Conservation (phyloP, 164 flowering plant species). For the Vitis labrusca region DNA sequence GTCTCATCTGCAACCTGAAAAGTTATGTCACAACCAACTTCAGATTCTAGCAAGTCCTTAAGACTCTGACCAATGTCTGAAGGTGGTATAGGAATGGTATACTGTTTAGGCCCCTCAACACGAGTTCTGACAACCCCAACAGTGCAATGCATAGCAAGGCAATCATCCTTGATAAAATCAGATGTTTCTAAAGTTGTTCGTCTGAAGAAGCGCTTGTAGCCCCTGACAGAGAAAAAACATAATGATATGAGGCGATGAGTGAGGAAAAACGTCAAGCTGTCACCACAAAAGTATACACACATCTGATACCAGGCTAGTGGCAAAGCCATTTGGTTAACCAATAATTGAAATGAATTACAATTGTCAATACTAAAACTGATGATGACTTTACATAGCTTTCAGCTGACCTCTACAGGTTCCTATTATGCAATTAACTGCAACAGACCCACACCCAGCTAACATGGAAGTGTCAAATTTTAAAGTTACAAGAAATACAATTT, state of each 20-base stretch:
- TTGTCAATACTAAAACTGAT: too few species aligned
- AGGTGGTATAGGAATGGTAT: constrained; percentile 52
- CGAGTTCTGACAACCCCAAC: constrained; percentile 90
- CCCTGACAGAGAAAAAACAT: constrained; percentile 49
- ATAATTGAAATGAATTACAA: too few species aligned
- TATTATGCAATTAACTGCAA: too few species aligned
- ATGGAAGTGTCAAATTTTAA: too few species aligned
- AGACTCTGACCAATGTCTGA: constrained; percentile 76
- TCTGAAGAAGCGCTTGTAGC: constrained; percentile 84
- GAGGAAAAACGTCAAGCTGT: neutral
- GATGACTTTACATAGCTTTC: too few species aligned
- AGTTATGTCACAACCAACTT: constrained; percentile 64
- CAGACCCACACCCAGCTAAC: too few species aligned
- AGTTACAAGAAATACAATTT: too few species aligned
- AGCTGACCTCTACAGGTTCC: too few species aligned
- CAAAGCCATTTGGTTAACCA: too few species aligned
- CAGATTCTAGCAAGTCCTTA: constrained; percentile 57
- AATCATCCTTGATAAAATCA: constrained; percentile 80
- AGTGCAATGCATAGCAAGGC: constrained; percentile 78
- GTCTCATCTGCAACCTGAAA: constrained; percentile 75
- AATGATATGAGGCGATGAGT: neutral
- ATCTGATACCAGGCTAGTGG: too few species aligned
- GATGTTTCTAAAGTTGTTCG: constrained; percentile 68
- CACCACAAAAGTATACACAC: too few species aligned
- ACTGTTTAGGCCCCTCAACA: constrained; percentile 62